Evolutionary conservation across 805 yeast genomes (phyloP), one percentile per base, ranked within the genome.

Genomic region (Schwanniomyces occidentalis): DNA sequence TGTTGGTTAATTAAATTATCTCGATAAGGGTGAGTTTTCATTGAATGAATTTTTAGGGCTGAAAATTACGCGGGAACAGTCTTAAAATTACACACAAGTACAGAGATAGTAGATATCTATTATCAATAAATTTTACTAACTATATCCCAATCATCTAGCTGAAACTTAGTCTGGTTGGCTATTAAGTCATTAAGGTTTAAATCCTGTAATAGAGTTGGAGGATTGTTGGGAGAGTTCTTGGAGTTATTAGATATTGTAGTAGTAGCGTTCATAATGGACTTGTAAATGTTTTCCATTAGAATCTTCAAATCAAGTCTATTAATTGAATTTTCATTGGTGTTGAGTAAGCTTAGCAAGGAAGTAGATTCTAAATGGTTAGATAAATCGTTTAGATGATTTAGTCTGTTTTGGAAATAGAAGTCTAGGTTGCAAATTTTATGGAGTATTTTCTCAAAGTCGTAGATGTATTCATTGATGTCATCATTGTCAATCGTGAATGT

Each of bases 111-210:
- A 24, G 27, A 8, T 6, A 12, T 6, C 20, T 16, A n/a, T 19
- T 9, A 20, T 31, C 18, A 46, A 24, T 53, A 46, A 50, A 58
- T 49, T 21, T 54, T 49, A 38, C 65, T 58, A 5, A 62, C 61
- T 33, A 61, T 48, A 34, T 61, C 67, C 69, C 69, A 62, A 17
- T 63, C 67, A 20, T 60, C 45, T 16, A 40, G 35, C 9, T 40
- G 44, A 9, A 38, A 38, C 33, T 51, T 54, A 3, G 56, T 46
- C 30, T 58, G 59, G 30, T 52, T 51, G n/a, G 43, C 44, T 10
- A 52, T 45, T 19, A 54, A 35, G 12, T 47, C 50, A 32, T 49
- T 43, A 15, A 54, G 42, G 24, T 54, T 48, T 32, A 52, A 36
- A 27, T 51, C 58, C 27, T 42, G 45, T 8, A 54, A 48, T 40